Evolutionary conservation across 1,284 basidiomycete genomes (phyloP).

Genomic region (Ustilago cynodontis): DNA sequence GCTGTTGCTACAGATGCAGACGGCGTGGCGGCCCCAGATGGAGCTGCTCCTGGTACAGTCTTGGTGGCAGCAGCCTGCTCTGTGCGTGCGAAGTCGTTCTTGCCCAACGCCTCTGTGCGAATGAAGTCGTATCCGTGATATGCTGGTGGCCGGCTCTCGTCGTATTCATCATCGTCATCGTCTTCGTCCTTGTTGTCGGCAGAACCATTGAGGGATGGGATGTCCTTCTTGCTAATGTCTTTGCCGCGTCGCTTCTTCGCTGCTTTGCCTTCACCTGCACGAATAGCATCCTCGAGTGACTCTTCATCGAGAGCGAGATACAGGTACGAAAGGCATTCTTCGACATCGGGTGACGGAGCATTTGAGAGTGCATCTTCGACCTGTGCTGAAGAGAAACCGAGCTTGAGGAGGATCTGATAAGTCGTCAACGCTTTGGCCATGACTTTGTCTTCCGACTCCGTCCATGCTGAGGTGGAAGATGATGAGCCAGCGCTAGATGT

Average conservation of each 20-base stretch:
- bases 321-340: conserved; percentile 80
- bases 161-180: conserved; percentile 43
- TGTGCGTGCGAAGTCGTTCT: conserved; percentile 33
- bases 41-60: conserved; percentile 27
- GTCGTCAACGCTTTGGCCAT: conserved; percentile 81
- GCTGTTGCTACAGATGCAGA: background rate
- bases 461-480: conserved; percentile 26
- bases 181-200: conserved; percentile 30
- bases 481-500: conserved; percentile 14
- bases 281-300: conserved; percentile 75
- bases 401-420: conserved; percentile 83
- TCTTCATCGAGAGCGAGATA: conserved; percentile 72
- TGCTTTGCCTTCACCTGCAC: conserved; percentile 69
- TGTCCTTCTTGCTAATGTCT: conserved; percentile 20
- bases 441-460: conserved; percentile 73
- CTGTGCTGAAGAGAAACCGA: conserved; percentile 82
- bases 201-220: conserved; percentile 25
- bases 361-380: conserved; percentile 79
- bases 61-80: conserved; percentile 15
- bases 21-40: conserved; percentile 3
- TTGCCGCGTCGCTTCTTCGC: conserved; percentile 52
- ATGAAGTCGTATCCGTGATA: conserved; percentile 55
- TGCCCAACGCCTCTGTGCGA: conserved; percentile 39
- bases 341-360: conserved; percentile 79
- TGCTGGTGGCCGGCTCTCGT: conserved; percentile 57